These are phyloP conservation scores for Hortaea sp. DNA, from an alignment of 2,329 filamentous ascomycete genomes.

Conservation along the genomic window DNA sequence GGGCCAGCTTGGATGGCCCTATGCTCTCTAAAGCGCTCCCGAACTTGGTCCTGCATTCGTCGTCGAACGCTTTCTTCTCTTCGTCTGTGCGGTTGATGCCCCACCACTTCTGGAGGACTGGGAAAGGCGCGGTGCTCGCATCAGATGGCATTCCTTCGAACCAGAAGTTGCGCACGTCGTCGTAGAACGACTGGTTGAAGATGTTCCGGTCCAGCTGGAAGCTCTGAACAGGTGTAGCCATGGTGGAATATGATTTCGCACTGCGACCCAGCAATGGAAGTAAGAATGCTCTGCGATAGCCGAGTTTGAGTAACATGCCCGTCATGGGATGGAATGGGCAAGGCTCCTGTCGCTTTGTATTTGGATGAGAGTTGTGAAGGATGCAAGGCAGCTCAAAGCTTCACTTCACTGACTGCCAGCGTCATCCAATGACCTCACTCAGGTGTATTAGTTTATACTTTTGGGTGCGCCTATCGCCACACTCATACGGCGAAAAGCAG, in stretches of 20 bases:
- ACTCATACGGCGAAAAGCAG: no score
- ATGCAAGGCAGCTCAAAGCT: no score
- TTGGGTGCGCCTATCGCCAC: no score
- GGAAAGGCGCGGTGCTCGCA: conserved; percentile 17
- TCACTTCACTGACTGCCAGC: no score
- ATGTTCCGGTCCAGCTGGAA: conserved; percentile 22
- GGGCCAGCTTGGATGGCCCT: conserved; percentile 23
- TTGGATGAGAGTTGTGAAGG: no score
- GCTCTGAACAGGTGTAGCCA: not conserved
- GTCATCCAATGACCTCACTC: no score
- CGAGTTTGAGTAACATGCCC: not conserved
- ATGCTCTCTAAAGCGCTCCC: conserved; percentile 28
- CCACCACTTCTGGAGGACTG: conserved; percentile 30
- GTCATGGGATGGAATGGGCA: no score
- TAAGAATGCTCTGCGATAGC: not conserved
- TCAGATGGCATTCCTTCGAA: conserved; percentile 25
- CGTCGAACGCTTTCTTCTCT: conserved; percentile 29
- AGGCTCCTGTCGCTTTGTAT: no score
- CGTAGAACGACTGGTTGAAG: conserved; percentile 32
- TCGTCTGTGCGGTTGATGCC: conserved; percentile 19
- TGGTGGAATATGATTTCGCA: not conserved
- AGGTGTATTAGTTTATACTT: no score
- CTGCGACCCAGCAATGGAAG: not conserved
- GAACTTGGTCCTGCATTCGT: conserved; percentile 25
- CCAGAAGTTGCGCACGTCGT: conserved; percentile 28